Evolutionary conservation across 2,329 filamentous ascomycete species (phyloP), one percentile per base, ranked within the genome.

Genomic region (Fusarium illudens): DNA sequence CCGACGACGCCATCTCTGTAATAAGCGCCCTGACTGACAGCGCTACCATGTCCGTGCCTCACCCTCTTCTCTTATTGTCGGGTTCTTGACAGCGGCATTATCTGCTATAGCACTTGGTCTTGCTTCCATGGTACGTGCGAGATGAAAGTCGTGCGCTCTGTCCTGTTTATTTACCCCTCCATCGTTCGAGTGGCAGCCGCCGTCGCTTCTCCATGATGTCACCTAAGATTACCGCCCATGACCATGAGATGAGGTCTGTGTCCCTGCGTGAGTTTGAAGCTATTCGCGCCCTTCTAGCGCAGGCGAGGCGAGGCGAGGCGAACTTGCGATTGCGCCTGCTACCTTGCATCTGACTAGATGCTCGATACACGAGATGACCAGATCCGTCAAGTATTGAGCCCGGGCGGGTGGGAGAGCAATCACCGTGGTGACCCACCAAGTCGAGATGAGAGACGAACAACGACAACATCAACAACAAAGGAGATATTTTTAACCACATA

Each of bases 141-240:
- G 52, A 62, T 68, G 42, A 50, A 44, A 44, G 39, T 44, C 37
- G 36, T 15, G 19, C 19, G 19, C 36, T 19, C 13, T 22, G 13
- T 44, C 25, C 25, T 27, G 25, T 5, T 56, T 36, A n/a, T 34
- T 11, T 20, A 56, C 59, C 55, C 54, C 62, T 56, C 48, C 50
- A 69, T 63, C 60, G 50, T 62, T 60, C 55, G 61, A 64, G 64
- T 55, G 42, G 64, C 56, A 54, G 34, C 22, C 33, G 25, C 48
- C 34, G 34, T 33, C 30, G 36, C n/a, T 42, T 29, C 34, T 15
- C 13, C 29, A 64, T 69, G 58, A 72, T 68, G 58, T 68, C 67
- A 72, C 42, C 17, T 49, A 52, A 64, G 58, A 70, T 58, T 67
- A 67, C 57, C n/a, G 57, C 53, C 58, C 60, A 22, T 46, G 48